Conservation (phyloP, 2,329 filamentous ascomycete species). For the Aspergillus pseudonomiae region DNA sequence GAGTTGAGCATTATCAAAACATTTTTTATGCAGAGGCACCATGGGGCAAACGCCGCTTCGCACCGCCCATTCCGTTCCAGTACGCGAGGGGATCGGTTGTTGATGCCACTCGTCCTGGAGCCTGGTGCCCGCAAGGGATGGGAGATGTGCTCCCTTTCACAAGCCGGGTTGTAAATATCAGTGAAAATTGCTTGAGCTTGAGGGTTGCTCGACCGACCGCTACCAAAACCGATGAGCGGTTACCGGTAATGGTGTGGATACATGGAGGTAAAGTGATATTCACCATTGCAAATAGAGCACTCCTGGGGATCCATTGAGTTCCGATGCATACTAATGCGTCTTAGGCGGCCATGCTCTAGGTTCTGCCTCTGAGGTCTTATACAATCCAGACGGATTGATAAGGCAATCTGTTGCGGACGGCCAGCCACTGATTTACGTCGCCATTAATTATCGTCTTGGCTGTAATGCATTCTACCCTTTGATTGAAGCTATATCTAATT, state of each 20-base stretch:
- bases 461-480: constrained; percentile 2
- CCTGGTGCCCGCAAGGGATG: constrained; percentile 23
- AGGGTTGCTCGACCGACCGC: constrained; percentile 13
- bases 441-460: constrained; percentile 20
- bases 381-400: constrained; percentile 18
- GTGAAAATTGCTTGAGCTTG: constrained; percentile 25
- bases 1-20: constrained; percentile 22
- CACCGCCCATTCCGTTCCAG: constrained; percentile 14
- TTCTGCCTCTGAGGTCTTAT: constrained; percentile 20
- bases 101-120: constrained; percentile 19
- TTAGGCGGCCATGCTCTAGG: constrained; percentile 21
- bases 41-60: constrained; percentile 19
- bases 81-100: constrained; percentile 17
- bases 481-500: not conserved
- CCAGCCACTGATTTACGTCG: constrained; percentile 19
- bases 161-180: constrained; percentile 19
- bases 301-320: not conserved
- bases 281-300: not conserved
- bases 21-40: constrained; percentile 24
- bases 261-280: constrained; percentile 18
- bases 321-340: not conserved
- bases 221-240: not conserved
- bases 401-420: constrained; percentile 10
- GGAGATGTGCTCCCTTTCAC: constrained; percentile 24
- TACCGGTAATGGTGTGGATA: constrained; percentile 21